A percentile compares a stretch with the other conserved stretches of the same genome.
Evolutionary conservation across 208 protist genomes (phyloP).

Genomic region (Acanthamoeba culbertsoni): DNA sequence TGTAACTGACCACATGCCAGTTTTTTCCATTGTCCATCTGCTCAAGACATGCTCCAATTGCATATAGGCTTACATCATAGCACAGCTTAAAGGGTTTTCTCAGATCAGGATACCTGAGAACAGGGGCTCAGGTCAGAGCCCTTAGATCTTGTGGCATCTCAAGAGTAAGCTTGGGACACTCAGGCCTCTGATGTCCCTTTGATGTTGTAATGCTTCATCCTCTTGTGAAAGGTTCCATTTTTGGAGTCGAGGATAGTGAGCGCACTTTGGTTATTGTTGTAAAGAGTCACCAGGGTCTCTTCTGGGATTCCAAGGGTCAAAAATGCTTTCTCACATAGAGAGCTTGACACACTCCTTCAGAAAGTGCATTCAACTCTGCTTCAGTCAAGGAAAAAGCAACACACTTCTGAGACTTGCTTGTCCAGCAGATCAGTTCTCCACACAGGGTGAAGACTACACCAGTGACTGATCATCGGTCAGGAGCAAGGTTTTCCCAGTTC

Average conservation of each 20-base stretch:
- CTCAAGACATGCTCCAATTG: no score
- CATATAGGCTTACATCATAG: no score
- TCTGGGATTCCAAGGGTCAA: background rate
- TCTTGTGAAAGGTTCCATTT: background rate
- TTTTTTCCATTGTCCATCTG: no score
- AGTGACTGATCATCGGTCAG: background rate
- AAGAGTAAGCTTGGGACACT: no score
- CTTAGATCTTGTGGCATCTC: no score
- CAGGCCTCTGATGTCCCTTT: no score
- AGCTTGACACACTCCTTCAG: background rate
- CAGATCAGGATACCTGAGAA: no score
- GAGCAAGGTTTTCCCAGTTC: background rate
- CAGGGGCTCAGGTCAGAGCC: no score
- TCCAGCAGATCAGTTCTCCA: background rate
- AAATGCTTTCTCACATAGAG: background rate
- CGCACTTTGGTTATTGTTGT: background rate
- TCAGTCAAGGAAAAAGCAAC: conserved; percentile 3
- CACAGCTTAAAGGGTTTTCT: no score
- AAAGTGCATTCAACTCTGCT: background rate
- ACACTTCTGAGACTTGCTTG: background rate
- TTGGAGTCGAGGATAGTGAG: background rate
- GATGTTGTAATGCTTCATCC: conserved; percentile 17
- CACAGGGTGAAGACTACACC: background rate
- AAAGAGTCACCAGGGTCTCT: background rate
- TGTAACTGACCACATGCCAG: no score